phyloP scores from a whole-genome alignment of 2,329 filamentous ascomycete genomes.

The Bipolaris cookei region DNA sequence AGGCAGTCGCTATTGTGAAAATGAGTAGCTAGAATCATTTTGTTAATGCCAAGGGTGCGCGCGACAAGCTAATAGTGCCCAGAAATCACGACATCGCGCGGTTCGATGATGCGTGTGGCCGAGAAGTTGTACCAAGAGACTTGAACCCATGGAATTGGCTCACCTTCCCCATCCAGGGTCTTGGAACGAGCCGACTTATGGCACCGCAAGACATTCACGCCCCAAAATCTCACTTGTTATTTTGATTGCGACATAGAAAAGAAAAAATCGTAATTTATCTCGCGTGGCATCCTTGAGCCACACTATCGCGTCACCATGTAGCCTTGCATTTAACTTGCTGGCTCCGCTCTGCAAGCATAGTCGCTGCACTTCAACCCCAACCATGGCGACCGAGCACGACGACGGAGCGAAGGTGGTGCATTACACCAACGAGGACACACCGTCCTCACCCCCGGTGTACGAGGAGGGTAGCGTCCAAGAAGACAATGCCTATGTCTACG shows the following conservation, averaged over 20 bases:
- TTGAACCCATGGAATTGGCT: slow-evolving; percentile 20
- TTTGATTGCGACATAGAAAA: slow-evolving; percentile 36
- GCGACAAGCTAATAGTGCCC: slow-evolving; percentile 27
- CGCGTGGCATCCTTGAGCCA: slow-evolving; percentile 6
- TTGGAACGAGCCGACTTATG: slow-evolving; percentile 20
- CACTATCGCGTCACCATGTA: slow-evolving; percentile 33
- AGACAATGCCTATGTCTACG: slow-evolving; percentile 43
- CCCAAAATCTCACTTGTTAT: slow-evolving; percentile 30
- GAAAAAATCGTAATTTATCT: slow-evolving; percentile 13
- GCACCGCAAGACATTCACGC: slow-evolving; percentile 35
- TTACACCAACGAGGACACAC: slow-evolving; percentile 19
- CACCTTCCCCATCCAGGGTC: slow-evolving; percentile 38
- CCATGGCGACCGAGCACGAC: slow-evolving; percentile 33
- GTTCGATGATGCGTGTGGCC: slow-evolving; percentile 22
- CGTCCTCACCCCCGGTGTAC: slow-evolving; percentile 23
- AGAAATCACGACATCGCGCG: slow-evolving; percentile 37
- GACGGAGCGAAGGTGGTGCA: slow-evolving; percentile 30
- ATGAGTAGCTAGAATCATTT: not conserved
- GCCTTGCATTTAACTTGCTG: slow-evolving; percentile 8
- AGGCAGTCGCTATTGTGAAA: not conserved
- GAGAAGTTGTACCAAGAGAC: slow-evolving; percentile 30
- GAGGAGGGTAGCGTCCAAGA: slow-evolving; percentile 37
- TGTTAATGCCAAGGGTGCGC: slow-evolving; percentile 12
- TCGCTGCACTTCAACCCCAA: not conserved
- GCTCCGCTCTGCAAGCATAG: not conserved